Evolutionary conservation across 2,329 filamentous ascomycete species (phyloP).

Genomic region (Stagonosporopsis rhizophila): DNA sequence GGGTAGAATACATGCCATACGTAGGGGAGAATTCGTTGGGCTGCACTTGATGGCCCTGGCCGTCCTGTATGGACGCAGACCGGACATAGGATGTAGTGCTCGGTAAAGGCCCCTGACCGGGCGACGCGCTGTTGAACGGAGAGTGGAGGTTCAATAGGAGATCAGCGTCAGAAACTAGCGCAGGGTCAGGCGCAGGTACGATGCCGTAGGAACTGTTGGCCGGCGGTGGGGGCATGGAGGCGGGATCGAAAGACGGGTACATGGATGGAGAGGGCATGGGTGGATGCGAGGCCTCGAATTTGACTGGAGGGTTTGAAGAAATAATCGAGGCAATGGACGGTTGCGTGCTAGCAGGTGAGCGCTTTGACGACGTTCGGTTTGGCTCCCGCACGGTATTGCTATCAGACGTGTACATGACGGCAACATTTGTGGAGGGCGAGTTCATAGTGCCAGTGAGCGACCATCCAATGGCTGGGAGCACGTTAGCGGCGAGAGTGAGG

Average conservation of each 20-base stretch:
- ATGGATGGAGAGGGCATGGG: slow-evolving; percentile 31
- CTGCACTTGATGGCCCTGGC: slow-evolving; percentile 12
- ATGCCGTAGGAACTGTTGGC: slow-evolving; percentile 29
- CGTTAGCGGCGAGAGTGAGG: slow-evolving; percentile 18
- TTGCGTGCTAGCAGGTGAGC: slow-evolving; percentile 28
- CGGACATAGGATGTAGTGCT: slow-evolving; percentile 29
- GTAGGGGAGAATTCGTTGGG: slow-evolving; percentile 32
- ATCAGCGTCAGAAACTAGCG: slow-evolving; percentile 55
- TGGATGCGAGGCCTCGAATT: slow-evolving; percentile 34
- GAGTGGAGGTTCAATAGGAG: slow-evolving; percentile 60
- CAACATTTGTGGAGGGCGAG: slow-evolving; percentile 82
- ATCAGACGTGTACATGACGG: slow-evolving; percentile 75
- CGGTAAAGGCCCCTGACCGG: slow-evolving; percentile 25
- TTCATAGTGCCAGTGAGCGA: slow-evolving; percentile 88
- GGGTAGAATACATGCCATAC: slow-evolving; percentile 34
- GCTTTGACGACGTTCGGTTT: slow-evolving; percentile 31
- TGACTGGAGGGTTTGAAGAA: slow-evolving; percentile 33
- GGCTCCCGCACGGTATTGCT: slow-evolving; percentile 35
- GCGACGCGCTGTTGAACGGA: slow-evolving; percentile 47
- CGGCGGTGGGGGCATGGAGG: slow-evolving; percentile 44
- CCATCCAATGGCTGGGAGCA: slow-evolving; percentile 72
- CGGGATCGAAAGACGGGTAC: slow-evolving; percentile 36
- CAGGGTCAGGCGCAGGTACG: slow-evolving; percentile 37
- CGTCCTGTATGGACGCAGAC: slow-evolving; percentile 25
- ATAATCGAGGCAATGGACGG: slow-evolving; percentile 44